phyloP scores from a whole-genome alignment of 441 rosid species.

The Gossypium davidsonii region DNA sequence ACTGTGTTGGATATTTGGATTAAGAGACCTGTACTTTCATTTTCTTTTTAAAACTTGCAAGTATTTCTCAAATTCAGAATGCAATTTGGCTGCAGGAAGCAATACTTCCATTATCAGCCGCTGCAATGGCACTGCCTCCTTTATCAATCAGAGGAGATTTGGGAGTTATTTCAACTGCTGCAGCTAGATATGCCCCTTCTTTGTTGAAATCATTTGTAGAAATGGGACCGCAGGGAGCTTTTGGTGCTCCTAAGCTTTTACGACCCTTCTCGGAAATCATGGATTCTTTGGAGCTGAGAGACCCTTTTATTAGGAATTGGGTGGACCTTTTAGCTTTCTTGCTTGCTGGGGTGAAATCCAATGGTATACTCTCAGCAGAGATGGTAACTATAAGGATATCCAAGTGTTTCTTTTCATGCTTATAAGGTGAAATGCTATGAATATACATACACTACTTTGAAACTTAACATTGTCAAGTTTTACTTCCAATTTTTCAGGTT shows the following conservation, averaged over 20 bases:
- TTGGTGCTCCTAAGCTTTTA: conserved; percentile 81
- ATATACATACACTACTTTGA: background rate
- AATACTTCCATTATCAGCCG: conserved; percentile 80
- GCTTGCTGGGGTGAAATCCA: conserved; percentile 95
- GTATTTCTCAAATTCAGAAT: conserved; percentile 6
- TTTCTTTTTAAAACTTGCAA: background rate
- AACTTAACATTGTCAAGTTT: background rate
- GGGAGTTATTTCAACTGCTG: conserved; percentile 84
- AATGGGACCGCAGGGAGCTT: conserved; percentile 88
- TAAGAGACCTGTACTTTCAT: background rate
- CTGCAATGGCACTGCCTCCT: conserved; percentile 94
- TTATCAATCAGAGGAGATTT: conserved; percentile 79
- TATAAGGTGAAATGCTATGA: background rate
- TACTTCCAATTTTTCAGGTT: conserved; percentile 36
- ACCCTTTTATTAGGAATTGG: conserved; percentile 87
- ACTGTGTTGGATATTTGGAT: background rate
- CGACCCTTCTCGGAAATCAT: conserved; percentile 80
- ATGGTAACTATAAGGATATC: conserved; percentile 57
- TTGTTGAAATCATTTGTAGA: conserved; percentile 62
- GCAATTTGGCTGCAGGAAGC: conserved; percentile 56
- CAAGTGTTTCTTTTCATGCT: background rate
- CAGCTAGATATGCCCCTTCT: conserved; percentile 83
- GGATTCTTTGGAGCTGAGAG: conserved; percentile 65
- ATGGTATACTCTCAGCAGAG: conserved; percentile 96
- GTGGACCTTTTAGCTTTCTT: conserved; percentile 86